phyloP scores from a whole-genome alignment of 2,329 filamentous ascomycete genomes.

The Colletotrichum higginsianum region DNA sequence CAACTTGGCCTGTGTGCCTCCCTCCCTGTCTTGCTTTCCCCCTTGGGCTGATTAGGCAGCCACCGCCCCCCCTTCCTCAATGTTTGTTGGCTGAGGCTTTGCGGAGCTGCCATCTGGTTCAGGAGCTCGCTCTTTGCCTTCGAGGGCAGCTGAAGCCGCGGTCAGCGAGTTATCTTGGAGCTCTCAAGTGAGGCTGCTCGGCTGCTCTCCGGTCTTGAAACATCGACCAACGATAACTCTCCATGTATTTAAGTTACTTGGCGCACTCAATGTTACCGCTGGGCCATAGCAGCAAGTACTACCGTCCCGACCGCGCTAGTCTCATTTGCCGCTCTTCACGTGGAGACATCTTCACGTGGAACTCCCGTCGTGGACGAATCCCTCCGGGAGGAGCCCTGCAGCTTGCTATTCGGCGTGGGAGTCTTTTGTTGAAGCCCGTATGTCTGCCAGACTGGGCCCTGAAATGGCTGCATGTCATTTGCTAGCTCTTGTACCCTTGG shows the following conservation, averaged over 20 bases:
- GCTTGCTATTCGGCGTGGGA: neutral
- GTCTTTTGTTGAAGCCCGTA: constrained; percentile 6
- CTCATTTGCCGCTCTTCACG: constrained; percentile 25
- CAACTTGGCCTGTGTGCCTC: neutral
- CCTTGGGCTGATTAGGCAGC: constrained; percentile 9
- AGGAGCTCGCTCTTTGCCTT: neutral
- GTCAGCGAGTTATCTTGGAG: neutral
- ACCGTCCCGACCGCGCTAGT: constrained; percentile 24
- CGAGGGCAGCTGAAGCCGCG: neutral
- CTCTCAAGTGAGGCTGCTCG: neutral
- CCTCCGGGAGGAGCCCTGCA: constrained; percentile 32
- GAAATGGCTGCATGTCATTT: constrained; percentile 20
- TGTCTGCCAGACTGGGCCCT: constrained; percentile 19
- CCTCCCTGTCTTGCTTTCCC: neutral
- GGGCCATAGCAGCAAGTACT: constrained; percentile 28
- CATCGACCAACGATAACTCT: constrained; percentile 6
- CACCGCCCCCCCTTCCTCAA: neutral
- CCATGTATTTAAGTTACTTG: constrained; percentile 24
- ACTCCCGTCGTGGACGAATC: constrained; percentile 6
- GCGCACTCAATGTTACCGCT: neutral
- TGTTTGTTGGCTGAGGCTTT: neutral
- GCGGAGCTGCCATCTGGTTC: neutral
- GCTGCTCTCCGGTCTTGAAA: too few species aligned
- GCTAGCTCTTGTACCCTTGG: constrained; percentile 10
- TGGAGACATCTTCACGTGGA: constrained; percentile 41